A percentile compares a stretch with the other conserved stretches of the same genome.
These are phyloP conservation scores for Flaveria linearis DNA, from an alignment of 129 eudicot genomes.

Conservation along the genomic window DNA sequence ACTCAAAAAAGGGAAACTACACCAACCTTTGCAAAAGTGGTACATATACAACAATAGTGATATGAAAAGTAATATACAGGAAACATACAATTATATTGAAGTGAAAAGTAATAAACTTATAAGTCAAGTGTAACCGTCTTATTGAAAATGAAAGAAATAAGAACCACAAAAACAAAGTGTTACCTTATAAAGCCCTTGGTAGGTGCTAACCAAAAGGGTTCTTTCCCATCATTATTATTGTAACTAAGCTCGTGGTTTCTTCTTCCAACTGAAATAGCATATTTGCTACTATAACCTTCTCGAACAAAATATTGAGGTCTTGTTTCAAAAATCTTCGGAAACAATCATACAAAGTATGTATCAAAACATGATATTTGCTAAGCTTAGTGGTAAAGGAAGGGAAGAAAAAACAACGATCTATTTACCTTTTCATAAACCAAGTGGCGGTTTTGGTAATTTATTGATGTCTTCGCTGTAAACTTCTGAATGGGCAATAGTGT, in stretches of 20 bases:
- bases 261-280: conserved; percentile 41
- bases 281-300: conserved; percentile 32
- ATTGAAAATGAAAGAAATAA: background rate
- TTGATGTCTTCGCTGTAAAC: conserved; percentile 21
- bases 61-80: background rate
- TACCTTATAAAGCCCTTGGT: conserved; percentile 31
- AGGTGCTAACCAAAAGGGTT: conserved; percentile 53
- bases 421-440: conserved; percentile 39
- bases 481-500: conserved; percentile 33
- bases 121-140: background rate
- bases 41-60: background rate
- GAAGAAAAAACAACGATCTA: conserved; percentile 5
- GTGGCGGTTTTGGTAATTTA: conserved; percentile 15
- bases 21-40: background rate
- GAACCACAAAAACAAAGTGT: conserved; percentile 1
- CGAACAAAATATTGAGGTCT: conserved; percentile 22
- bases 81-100: conserved; percentile 9
- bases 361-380: background rate
- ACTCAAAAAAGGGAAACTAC: conserved; percentile 1
- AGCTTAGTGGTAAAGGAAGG: conserved; percentile 2
- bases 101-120: background rate
- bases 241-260: conserved; percentile 40
- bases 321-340: conserved; percentile 36
- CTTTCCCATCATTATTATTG: conserved; percentile 41
- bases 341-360: conserved; percentile 14